Evolutionary conservation across 2,329 filamentous ascomycete genomes (phyloP).

Genomic region (Xenoacremonium recifei): DNA sequence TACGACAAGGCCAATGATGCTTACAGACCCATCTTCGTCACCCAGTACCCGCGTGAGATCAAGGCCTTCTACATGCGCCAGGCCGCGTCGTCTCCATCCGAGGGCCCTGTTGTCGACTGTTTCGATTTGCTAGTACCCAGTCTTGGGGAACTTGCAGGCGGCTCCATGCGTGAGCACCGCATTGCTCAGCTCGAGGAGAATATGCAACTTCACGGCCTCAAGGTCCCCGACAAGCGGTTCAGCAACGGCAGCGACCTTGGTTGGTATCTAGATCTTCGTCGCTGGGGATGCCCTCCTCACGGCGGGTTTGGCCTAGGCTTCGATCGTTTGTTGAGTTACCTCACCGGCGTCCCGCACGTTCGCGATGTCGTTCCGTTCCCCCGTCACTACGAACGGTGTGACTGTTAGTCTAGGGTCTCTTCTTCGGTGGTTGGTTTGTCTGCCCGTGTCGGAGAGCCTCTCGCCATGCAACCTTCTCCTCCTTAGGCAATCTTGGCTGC

Average conservation of each 20-base stretch:
- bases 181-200: slow-evolving; percentile 63
- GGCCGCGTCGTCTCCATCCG: slow-evolving; percentile 26
- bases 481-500: no score
- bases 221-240: slow-evolving; percentile 34
- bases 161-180: slow-evolving; percentile 85
- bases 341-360: slow-evolving; percentile 78
- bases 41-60: slow-evolving; percentile 81
- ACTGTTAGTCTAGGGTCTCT: slow-evolving; percentile 52
- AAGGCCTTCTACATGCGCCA: slow-evolving; percentile 80
- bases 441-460: no score
- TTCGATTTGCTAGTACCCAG: slow-evolving; percentile 89
- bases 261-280: slow-evolving; percentile 87
- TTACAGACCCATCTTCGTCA: slow-evolving; percentile 78
- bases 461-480: no score
- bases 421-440: no score
- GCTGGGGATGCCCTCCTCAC: slow-evolving; percentile 88
- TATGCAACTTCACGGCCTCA: slow-evolving; percentile 69
- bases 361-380: slow-evolving; percentile 86
- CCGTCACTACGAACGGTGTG: slow-evolving; percentile 64
- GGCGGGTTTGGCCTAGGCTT: slow-evolving; percentile 91
- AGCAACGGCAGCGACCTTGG: slow-evolving; percentile 46
- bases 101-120: slow-evolving; percentile 69
- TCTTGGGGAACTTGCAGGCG: slow-evolving; percentile 82
- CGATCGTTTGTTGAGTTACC: slow-evolving; percentile 80
- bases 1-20: slow-evolving; percentile 43